These are phyloP conservation scores for Saccharomycopsis malanga DNA, from an alignment of 805 yeast species.

Conservation along the genomic window DNA sequence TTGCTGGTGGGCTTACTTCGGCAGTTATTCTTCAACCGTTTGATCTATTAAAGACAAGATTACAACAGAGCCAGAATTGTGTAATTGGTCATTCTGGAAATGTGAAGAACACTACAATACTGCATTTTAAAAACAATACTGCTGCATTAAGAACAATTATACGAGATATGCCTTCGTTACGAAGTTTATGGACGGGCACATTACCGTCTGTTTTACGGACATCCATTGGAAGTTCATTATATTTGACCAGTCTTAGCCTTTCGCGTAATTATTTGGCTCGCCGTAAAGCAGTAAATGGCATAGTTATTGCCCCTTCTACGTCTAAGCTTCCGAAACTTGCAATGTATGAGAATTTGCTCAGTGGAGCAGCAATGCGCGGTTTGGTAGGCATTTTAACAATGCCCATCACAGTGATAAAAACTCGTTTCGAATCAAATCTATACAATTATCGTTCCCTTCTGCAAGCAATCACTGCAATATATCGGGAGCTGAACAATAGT, in stretches of 20 bases:
- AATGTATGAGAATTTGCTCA: slow-evolving; percentile 56
- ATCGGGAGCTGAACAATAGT: slow-evolving; percentile 36
- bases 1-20: slow-evolving; percentile 84
- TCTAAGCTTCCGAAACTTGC: slow-evolving; percentile 66
- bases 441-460: slow-evolving; percentile 60
- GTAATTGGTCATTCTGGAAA: not conserved
- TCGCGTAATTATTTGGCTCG: slow-evolving; percentile 47
- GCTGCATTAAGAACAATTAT: slow-evolving; percentile 3
- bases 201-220: slow-evolving; percentile 86
- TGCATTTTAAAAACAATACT: not conserved
- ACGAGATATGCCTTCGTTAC: slow-evolving; percentile 25
- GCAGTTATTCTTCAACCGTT: slow-evolving; percentile 89
- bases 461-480: slow-evolving; percentile 55
- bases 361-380: slow-evolving; percentile 78
- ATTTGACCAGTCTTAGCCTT: slow-evolving; percentile 63
- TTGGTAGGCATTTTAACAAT: slow-evolving; percentile 79
- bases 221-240: slow-evolving; percentile 83
- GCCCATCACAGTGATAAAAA: slow-evolving; percentile 91
- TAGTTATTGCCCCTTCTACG: not conserved
- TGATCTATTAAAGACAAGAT: slow-evolving; percentile 86
- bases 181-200: slow-evolving; percentile 87
- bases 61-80: too few relatives aligned
- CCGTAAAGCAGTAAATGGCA: slow-evolving; percentile 16
- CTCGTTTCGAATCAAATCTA: slow-evolving; percentile 76
- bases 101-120: not conserved